phyloP scores from a whole-genome alignment of 306 rosid genomes.

The Adenanthera pavonina region DNA sequence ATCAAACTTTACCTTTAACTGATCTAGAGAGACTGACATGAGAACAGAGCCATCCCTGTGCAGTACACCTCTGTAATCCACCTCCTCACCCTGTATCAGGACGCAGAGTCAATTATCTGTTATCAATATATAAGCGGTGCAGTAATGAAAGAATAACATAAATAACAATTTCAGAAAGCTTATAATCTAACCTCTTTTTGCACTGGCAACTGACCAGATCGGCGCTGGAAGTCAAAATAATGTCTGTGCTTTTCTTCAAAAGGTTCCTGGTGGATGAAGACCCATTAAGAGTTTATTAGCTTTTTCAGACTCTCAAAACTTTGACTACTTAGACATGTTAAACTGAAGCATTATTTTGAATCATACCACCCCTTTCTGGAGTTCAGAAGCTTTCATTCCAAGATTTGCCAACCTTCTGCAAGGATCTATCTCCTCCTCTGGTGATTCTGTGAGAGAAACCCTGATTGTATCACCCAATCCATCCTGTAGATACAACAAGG shows the following conservation, averaged over 20 bases:
- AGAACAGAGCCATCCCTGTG: slow-evolving; percentile 99
- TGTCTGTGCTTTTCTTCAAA: slow-evolving; percentile 92
- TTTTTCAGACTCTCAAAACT: slow-evolving; percentile 19
- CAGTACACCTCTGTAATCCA: slow-evolving; percentile 90
- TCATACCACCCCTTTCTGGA: slow-evolving; percentile 95
- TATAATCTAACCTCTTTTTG: slow-evolving; percentile 80
- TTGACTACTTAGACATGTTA: slow-evolving; percentile 30
- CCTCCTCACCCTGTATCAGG: slow-evolving; percentile 84
- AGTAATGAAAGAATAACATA: slow-evolving; percentile 68
- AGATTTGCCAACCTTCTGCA: slow-evolving; percentile 90
- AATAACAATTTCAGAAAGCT: slow-evolving; percentile 17
- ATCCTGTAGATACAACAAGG: slow-evolving; percentile 58
- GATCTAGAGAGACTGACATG: slow-evolving; percentile 85
- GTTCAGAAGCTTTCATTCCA: slow-evolving; percentile 82
- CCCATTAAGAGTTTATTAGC: slow-evolving; percentile 27
- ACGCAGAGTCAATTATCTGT: slow-evolving; percentile 40
- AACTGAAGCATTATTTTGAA: slow-evolving; percentile 42
- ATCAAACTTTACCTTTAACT: slow-evolving; percentile 69
- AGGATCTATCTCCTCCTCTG: slow-evolving; percentile 98
- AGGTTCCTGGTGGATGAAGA: slow-evolving; percentile 66
- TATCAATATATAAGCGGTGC: slow-evolving; percentile 38
- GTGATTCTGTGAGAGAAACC: slow-evolving; percentile 97
- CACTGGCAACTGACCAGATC: slow-evolving; percentile 90
- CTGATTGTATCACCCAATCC: slow-evolving; percentile 98
- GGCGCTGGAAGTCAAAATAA: slow-evolving; percentile 91